A percentile compares a stretch with the other conserved stretches of the same genome.
Conservation (phyloP, 2,329 filamentous ascomycete genomes). For the Diaporthe ampelina region DNA sequence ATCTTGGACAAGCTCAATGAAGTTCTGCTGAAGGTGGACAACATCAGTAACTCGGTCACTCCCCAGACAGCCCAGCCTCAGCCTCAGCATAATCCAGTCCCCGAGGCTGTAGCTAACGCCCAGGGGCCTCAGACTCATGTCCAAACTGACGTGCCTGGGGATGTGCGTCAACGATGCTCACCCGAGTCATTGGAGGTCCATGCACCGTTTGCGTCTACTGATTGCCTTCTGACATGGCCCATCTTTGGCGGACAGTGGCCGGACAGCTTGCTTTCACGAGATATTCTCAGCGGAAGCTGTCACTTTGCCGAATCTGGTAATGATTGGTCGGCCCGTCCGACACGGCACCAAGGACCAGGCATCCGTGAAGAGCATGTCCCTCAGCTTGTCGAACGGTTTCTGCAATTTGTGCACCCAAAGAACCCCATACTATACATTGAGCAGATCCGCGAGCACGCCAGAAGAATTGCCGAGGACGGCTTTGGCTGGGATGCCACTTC, state of each 20-base stretch:
- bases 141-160: background rate
- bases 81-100: background rate
- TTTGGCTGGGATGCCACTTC: background rate
- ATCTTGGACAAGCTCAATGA: background rate
- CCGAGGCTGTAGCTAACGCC: background rate
- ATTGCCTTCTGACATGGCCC: background rate
- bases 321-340: background rate
- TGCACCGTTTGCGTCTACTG: background rate
- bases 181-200: background rate
- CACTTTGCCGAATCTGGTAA: background rate
- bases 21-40: background rate
- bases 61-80: background rate
- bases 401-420: background rate
- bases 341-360: background rate
- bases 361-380: background rate
- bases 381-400: background rate
- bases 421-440: background rate
- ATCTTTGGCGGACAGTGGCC: background rate
- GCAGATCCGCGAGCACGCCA: background rate
- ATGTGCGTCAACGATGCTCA: background rate
- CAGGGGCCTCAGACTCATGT: background rate
- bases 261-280: background rate
- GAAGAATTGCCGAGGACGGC: background rate
- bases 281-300: background rate
- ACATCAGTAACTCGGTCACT: background rate